phyloP scores from a whole-genome alignment of 2,329 filamentous ascomycete genomes.

The Aureobasidium sp. region DNA sequence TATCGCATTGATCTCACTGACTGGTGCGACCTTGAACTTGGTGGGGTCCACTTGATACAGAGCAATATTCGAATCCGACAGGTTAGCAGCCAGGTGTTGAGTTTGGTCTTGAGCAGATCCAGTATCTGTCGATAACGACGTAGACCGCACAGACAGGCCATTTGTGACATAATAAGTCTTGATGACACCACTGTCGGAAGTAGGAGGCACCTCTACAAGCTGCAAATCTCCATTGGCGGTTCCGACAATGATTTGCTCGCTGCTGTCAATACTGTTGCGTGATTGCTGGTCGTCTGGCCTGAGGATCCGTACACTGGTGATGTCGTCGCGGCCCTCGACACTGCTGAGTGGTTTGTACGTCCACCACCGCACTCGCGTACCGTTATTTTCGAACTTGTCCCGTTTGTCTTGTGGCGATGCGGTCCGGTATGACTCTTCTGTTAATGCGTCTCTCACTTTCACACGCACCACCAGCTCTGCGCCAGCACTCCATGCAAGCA shows the following conservation, averaged over 20 bases:
- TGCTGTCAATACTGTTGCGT: conserved; percentile 21
- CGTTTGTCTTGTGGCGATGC: conserved; percentile 22
- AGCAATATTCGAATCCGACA: conserved; percentile 38
- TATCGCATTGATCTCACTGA: conserved; percentile 29
- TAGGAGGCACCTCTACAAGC: conserved; percentile 23
- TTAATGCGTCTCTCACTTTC: conserved; percentile 32
- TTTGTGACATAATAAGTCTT: conserved; percentile 40
- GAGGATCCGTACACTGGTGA: conserved; percentile 51
- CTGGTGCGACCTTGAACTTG: conserved; percentile 29
- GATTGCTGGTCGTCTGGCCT: conserved; percentile 29
- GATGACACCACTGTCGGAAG: conserved; percentile 20
- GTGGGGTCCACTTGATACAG: conserved; percentile 25
- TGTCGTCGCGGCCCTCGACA: conserved; percentile 51
- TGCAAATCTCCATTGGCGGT: conserved; percentile 50
- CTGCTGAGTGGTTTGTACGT: conserved; percentile 47
- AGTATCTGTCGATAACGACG: conserved; percentile 37
- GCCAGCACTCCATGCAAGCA: conserved; percentile 55
- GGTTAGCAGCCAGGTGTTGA: conserved; percentile 45
- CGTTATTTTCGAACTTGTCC: conserved; percentile 27
- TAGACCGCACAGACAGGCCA: conserved; percentile 39
- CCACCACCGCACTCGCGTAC: conserved; percentile 37
- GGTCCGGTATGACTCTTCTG: conserved; percentile 19
- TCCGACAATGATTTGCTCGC: conserved; percentile 45
- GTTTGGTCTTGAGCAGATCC: conserved; percentile 18
- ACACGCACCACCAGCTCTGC: conserved; percentile 48